A percentile compares a stretch with the other conserved stretches of the same genome.
Evolutionary conservation across 257 asterid genomes (phyloP).

Genomic region (Ehretia macrophylla): DNA sequence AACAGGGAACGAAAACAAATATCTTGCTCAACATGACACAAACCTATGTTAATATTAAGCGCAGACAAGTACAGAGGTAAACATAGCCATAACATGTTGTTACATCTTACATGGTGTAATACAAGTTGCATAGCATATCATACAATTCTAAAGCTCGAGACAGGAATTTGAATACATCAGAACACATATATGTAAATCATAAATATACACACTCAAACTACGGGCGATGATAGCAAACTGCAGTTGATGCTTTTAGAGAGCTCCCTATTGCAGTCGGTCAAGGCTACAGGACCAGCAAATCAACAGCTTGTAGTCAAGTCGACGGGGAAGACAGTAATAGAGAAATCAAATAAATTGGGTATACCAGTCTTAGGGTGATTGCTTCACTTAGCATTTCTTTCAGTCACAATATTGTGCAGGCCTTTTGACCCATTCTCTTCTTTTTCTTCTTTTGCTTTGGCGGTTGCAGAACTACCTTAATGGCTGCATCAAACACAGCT

Average conservation of each 20-base stretch:
- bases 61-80: background rate
- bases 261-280: slow-evolving; percentile 29
- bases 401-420: slow-evolving; percentile 61
- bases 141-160: slow-evolving; percentile 8
- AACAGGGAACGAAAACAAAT: too few relatives aligned
- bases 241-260: slow-evolving; percentile 14
- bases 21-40: background rate
- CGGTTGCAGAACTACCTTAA: slow-evolving; percentile 67
- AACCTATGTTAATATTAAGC: background rate
- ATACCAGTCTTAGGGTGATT: background rate
- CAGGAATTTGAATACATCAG: slow-evolving; percentile 7
- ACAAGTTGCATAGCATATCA: slow-evolving; percentile 9
- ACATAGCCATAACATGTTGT: background rate
- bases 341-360: slow-evolving; percentile 6
- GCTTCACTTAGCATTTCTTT: slow-evolving; percentile 1
- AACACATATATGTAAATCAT: slow-evolving; percentile 2
- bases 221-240: slow-evolving; percentile 22
- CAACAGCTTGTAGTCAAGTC: slow-evolving; percentile 13
- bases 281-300: slow-evolving; percentile 13
- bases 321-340: slow-evolving; percentile 9
- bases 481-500: slow-evolving; percentile 76
- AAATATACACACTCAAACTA: slow-evolving; percentile 28
- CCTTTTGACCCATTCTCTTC: slow-evolving; percentile 72
- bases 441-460: slow-evolving; percentile 69
- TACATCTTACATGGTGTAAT: background rate